These are phyloP conservation scores for Begonia masoniana DNA, from an alignment of 306 rosid genomes.

Conservation along the genomic window DNA sequence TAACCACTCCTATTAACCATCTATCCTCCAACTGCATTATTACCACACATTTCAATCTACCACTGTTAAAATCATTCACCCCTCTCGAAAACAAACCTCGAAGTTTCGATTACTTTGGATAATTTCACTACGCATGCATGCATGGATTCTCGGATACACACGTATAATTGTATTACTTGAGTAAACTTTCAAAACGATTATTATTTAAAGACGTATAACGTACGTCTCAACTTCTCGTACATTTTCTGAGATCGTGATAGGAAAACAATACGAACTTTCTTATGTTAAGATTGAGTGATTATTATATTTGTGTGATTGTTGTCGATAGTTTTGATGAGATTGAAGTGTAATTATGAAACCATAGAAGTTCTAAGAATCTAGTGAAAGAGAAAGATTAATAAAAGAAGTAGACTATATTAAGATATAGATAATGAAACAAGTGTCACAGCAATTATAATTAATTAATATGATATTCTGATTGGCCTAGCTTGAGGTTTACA, in stretches of 20 bases:
- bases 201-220: too few relatives aligned
- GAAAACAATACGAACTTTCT: too few relatives aligned
- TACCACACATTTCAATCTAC: not conserved
- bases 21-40: not conserved
- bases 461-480: not conserved
- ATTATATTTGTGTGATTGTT: too few relatives aligned
- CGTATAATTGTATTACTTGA: not conserved
- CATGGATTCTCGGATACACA: not conserved
- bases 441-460: not conserved
- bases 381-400: too few relatives aligned
- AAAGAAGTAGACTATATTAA: too few relatives aligned
- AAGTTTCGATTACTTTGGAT: not conserved
- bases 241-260: too few relatives aligned
- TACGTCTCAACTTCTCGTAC: too few relatives aligned
- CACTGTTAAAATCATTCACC: not conserved
- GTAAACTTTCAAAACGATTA: not conserved
- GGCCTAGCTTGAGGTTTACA: not conserved
- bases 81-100: too few relatives aligned
- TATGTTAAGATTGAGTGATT: too few relatives aligned
- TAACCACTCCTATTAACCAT: not conserved
- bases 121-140: not conserved
- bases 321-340: too few relatives aligned
- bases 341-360: not conserved
- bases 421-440: not conserved
- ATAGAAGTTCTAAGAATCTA: too few relatives aligned